Percentiles rank a stretch among this genome's conserved stretches.
Conservation (phyloP, 176 grass and related monocot species). For the Oryza officinalis region DNA sequence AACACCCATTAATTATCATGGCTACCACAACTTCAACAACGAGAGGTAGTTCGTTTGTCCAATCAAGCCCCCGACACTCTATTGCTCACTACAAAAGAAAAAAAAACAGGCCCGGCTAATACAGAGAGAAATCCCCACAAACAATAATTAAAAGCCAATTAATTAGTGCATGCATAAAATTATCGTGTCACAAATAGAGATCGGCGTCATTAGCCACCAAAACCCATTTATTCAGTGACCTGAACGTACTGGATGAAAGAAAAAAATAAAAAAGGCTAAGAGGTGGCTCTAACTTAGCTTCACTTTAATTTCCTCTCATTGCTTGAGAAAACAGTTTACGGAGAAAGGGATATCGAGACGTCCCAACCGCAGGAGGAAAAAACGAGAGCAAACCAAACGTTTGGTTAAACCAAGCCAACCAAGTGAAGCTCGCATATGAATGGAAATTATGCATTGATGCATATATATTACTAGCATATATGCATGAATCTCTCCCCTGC, state of each 20-base stretch:
- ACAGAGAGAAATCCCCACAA: not conserved
- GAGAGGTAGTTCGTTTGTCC: constrained; percentile 45
- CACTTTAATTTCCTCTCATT: constrained; percentile 21
- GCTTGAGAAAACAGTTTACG: constrained; percentile 47
- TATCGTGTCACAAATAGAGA: not conserved
- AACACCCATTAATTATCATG: constrained; percentile 26
- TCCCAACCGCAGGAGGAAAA: constrained; percentile 36
- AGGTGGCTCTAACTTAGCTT: constrained; percentile 5
- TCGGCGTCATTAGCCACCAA: constrained; percentile 29
- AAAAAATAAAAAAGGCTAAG: not conserved
- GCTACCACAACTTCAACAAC: constrained; percentile 18
- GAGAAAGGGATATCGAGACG: constrained; percentile 32
- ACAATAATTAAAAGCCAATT: not conserved
- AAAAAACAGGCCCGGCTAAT: not conserved
- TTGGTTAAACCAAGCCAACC: constrained; percentile 11
- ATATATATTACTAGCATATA: not conserved
- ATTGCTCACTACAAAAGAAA: not conserved
- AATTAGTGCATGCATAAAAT: not conserved
- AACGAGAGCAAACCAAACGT: not conserved
- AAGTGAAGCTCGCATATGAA: not conserved
- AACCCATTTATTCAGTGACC: constrained; percentile 29
- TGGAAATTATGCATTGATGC: not conserved
- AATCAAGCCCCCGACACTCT: constrained; percentile 40
- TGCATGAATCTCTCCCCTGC: not conserved
- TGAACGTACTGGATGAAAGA: constrained; percentile 17